Percentiles rank a stretch among this genome's conserved stretches.
Conservation (phyloP, 345 rosid genomes). For the Streptanthus diversifolius region DNA sequence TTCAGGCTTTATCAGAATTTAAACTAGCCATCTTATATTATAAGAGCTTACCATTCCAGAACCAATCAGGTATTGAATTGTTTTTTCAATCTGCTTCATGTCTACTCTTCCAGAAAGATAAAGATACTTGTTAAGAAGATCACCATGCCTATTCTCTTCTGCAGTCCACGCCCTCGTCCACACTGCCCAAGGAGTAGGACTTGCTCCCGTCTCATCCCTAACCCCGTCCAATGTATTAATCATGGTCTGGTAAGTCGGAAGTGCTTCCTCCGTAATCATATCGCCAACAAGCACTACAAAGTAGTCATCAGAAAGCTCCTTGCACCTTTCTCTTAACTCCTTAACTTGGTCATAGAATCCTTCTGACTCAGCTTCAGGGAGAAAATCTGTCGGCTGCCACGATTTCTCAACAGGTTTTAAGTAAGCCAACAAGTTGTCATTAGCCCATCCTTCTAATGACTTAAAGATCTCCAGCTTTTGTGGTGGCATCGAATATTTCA, state of each 20-base stretch:
- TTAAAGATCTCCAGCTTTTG: slow-evolving; percentile 59
- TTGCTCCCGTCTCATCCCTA: slow-evolving; percentile 37
- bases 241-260: slow-evolving; percentile 79
- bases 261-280: slow-evolving; percentile 79
- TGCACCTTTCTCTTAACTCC: slow-evolving; percentile 52
- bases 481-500: slow-evolving; percentile 49
- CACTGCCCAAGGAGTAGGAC: slow-evolving; percentile 48
- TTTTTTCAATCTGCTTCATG: slow-evolving; percentile 54
- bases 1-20: too few species aligned
- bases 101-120: slow-evolving; percentile 58
- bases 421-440: slow-evolving; percentile 43
- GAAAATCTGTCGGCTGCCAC: slow-evolving; percentile 64
- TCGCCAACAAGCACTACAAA: slow-evolving; percentile 39
- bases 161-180: slow-evolving; percentile 65
- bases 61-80: slow-evolving; percentile 46
- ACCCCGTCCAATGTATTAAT: slow-evolving; percentile 61
- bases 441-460: slow-evolving; percentile 45
- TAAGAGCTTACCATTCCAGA: slow-evolving; percentile 37
- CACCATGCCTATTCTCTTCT: slow-evolving; percentile 60
- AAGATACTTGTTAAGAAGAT: slow-evolving; percentile 60
- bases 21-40: not conserved
- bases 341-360: slow-evolving; percentile 56
- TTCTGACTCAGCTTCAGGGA: slow-evolving; percentile 53
- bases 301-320: slow-evolving; percentile 36
- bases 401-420: slow-evolving; percentile 60